These are phyloP conservation scores for Madurella fahalii DNA, from an alignment of 2,329 filamentous ascomycete genomes.

Conservation along the genomic window DNA sequence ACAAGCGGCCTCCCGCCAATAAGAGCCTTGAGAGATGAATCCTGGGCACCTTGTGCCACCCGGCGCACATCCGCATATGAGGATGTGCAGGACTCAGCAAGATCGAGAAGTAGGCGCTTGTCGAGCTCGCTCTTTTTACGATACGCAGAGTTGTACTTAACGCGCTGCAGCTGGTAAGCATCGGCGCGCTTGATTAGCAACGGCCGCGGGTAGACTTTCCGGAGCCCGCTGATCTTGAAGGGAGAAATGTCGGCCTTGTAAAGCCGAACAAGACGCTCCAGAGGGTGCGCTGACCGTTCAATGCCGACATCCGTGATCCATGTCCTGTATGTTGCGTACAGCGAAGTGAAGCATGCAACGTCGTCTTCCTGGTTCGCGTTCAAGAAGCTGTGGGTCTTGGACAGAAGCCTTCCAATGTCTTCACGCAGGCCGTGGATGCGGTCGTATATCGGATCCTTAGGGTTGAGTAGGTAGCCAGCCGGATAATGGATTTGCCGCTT, in stretches of 20 bases:
- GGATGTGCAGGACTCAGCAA: slow-evolving; percentile 86
- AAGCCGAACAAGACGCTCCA: slow-evolving; percentile 81
- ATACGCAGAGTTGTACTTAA: slow-evolving; percentile 88
- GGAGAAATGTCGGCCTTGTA: slow-evolving; percentile 83
- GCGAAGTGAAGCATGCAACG: slow-evolving; percentile 86
- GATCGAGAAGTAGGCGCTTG: slow-evolving; percentile 75
- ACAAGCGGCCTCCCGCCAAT: slow-evolving; percentile 84
- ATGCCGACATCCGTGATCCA: slow-evolving; percentile 99
- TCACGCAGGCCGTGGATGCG: slow-evolving; percentile 78
- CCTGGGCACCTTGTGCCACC: slow-evolving; percentile 84
- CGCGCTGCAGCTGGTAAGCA: slow-evolving; percentile 88
- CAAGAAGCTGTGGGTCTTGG: slow-evolving; percentile 80
- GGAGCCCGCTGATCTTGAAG: slow-evolving; percentile 89
- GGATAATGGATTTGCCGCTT: slow-evolving; percentile 85
- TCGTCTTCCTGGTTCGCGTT: slow-evolving; percentile 86
- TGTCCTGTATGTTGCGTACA: slow-evolving; percentile 88
- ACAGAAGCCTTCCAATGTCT: slow-evolving; percentile 73
- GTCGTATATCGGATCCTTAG: slow-evolving; percentile 60
- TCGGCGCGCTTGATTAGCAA: slow-evolving; percentile 90
- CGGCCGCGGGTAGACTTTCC: slow-evolving; percentile 89
- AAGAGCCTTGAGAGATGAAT: slow-evolving; percentile 88
- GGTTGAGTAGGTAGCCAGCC: slow-evolving; percentile 75
- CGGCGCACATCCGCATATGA: slow-evolving; percentile 93
- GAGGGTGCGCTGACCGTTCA: slow-evolving; percentile 86
- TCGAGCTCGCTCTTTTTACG: slow-evolving; percentile 88